A percentile compares a stretch with the other conserved stretches of the same genome.
Evolutionary conservation across 2,329 filamentous ascomycete species (phyloP).

Genomic region (Botrytis fabae): DNA sequence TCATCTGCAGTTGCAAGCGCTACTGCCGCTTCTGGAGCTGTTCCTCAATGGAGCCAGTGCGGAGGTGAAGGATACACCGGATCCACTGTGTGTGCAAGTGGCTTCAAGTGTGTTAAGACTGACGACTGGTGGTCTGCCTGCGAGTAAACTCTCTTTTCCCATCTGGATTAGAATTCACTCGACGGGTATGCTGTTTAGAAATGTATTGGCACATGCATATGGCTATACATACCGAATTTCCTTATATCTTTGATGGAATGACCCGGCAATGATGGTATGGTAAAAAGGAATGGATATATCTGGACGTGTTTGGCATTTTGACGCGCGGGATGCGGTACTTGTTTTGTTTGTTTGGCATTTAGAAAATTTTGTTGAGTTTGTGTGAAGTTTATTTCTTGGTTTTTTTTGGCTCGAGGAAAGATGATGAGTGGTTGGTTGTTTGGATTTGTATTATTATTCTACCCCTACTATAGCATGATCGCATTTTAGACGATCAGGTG

Average conservation of each 20-base stretch:
- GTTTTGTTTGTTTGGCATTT: background rate
- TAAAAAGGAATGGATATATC: slow-evolving; percentile 1
- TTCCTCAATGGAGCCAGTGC: slow-evolving; percentile 30
- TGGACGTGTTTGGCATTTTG: background rate
- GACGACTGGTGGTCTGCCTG: slow-evolving; percentile 27
- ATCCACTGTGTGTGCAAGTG: slow-evolving; percentile 25
- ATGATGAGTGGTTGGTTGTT: slow-evolving; percentile 1
- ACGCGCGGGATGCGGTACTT: background rate
- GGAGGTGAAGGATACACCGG: slow-evolving; percentile 32
- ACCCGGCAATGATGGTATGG: slow-evolving; percentile 4
- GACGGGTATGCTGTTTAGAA: background rate
- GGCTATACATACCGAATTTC: background rate
- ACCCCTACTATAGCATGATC: background rate
- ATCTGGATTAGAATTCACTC: background rate
- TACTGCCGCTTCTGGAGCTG: background rate
- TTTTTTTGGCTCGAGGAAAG: background rate
- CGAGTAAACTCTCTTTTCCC: slow-evolving; percentile 11
- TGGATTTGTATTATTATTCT: slow-evolving; percentile 2
- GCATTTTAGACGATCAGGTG: slow-evolving; percentile 2
- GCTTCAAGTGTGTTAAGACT: slow-evolving; percentile 27
- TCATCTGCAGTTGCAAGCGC: background rate
- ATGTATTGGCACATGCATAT: background rate
- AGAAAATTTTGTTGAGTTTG: background rate
- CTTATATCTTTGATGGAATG: background rate
- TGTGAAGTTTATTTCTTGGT: background rate